Percentiles rank a stretch among this genome's conserved stretches.
Evolutionary conservation across 306 rosid species (phyloP).

Genomic region (Astragalus glycyphyllos): DNA sequence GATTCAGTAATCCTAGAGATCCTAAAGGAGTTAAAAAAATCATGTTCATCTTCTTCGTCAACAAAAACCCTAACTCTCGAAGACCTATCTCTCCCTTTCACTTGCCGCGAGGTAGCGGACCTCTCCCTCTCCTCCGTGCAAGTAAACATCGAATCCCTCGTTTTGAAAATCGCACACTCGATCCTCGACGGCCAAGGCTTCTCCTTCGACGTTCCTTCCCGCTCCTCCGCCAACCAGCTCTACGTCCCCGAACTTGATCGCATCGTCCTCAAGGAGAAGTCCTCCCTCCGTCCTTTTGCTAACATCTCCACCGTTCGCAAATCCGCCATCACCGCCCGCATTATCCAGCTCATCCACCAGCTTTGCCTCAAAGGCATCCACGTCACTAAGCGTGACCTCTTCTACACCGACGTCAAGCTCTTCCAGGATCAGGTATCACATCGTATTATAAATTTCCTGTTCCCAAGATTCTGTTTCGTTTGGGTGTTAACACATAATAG

Average conservation of each 20-base stretch:
- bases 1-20: constrained; percentile 33
- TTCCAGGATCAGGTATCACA: constrained; percentile 72
- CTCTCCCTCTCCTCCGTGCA: constrained; percentile 77
- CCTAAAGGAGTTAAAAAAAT: constrained; percentile 44
- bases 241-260: constrained; percentile 91
- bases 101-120: constrained; percentile 82
- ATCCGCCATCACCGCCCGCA: constrained; percentile 69
- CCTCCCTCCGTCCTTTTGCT: constrained; percentile 74
- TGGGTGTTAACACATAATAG: neutral
- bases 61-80: constrained; percentile 73
- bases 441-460: neutral
- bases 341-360: constrained; percentile 85
- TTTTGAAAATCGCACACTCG: constrained; percentile 63
- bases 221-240: constrained; percentile 80
- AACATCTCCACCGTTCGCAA: constrained; percentile 83
- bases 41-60: constrained; percentile 46
- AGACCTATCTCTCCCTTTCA: constrained; percentile 70
- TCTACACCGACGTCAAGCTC: constrained; percentile 91
- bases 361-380: constrained; percentile 80
- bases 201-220: constrained; percentile 86
- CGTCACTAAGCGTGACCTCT: constrained; percentile 93
- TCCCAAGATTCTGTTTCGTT: neutral
- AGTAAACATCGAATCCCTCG: constrained; percentile 60
- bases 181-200: constrained; percentile 83
- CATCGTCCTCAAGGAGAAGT: constrained; percentile 79